These are phyloP conservation scores for Nicotiana benthamiana DNA, from an alignment of 257 asterid genomes.

Conservation along the genomic window DNA sequence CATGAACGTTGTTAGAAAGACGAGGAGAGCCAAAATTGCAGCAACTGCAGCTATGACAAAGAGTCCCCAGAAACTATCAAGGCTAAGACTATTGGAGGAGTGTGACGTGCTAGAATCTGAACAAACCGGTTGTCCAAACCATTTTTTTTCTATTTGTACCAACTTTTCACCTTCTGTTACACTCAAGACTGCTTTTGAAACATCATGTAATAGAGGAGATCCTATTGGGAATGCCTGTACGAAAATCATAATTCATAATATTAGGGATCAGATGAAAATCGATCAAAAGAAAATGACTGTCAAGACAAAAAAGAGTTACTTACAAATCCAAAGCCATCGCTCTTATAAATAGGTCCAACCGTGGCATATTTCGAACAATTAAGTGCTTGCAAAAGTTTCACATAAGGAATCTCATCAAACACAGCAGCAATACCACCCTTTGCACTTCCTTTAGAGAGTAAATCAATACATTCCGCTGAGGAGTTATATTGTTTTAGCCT, in stretches of 20 bases:
- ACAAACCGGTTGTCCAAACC: slow-evolving; percentile 19
- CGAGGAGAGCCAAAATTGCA: slow-evolving; percentile 11
- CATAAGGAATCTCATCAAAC: slow-evolving; percentile 32
- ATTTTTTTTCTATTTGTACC: slow-evolving; percentile 32
- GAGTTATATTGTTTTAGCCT: slow-evolving; percentile 7
- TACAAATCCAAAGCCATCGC: slow-evolving; percentile 35
- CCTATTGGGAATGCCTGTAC: slow-evolving; percentile 52
- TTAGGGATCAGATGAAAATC: too few relatives aligned
- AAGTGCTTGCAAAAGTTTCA: slow-evolving; percentile 18
- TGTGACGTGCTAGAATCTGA: neutral
- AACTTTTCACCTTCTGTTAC: slow-evolving; percentile 33
- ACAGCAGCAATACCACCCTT: slow-evolving; percentile 31
- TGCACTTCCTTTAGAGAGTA: slow-evolving; percentile 19
- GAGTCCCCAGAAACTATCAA: slow-evolving; percentile 49
- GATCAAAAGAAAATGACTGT: neutral
- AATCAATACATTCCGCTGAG: slow-evolving; percentile 12
- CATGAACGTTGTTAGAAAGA: slow-evolving; percentile 19
- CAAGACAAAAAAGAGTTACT: neutral
- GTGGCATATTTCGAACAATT: slow-evolving; percentile 17
- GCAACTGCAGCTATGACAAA: slow-evolving; percentile 27
- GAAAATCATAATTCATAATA: neutral
- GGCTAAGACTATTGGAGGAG: slow-evolving; percentile 30
- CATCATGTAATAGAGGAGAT: slow-evolving; percentile 40
- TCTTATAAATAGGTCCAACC: slow-evolving; percentile 19
- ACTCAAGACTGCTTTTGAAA: slow-evolving; percentile 41